phyloP scores from a whole-genome alignment of 225 moss, liverwort and hornwort genomes.

The Pleurozium schreberi region DNA sequence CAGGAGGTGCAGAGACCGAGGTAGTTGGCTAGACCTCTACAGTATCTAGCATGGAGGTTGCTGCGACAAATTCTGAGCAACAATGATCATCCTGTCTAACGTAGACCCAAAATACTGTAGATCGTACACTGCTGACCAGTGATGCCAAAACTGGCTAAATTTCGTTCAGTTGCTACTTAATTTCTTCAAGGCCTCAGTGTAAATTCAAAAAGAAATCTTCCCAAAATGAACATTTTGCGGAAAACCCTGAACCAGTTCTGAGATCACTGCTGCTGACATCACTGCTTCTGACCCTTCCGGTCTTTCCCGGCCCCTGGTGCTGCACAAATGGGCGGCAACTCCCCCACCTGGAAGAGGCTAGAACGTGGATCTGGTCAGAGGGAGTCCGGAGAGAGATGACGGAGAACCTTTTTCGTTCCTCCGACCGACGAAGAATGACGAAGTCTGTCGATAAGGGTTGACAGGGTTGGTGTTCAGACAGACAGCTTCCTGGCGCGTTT shows the following conservation, averaged over 20 bases:
- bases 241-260: too few relatives aligned
- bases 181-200: too few relatives aligned
- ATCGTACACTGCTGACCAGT: neutral
- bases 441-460: neutral
- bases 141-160: too few relatives aligned
- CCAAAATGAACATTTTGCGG: too few relatives aligned
- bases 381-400: neutral
- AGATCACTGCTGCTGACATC: too few relatives aligned
- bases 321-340: neutral
- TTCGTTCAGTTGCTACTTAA: too few relatives aligned
- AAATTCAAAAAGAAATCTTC: too few relatives aligned
- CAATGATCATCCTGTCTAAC: constrained; percentile 9
- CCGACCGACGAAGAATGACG: neutral
- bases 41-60: neutral
- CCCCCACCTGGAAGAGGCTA: too few relatives aligned
- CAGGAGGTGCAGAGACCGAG: neutral
- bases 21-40: neutral
- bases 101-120: neutral
- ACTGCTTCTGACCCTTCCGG: neutral
- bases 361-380: neutral
- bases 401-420: neutral
- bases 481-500: neutral
- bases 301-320: neutral
- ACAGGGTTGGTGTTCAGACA: neutral
- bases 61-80: neutral